phyloP scores from a whole-genome alignment of 2,329 filamentous ascomycete genomes.

The Alternaria sp. region DNA sequence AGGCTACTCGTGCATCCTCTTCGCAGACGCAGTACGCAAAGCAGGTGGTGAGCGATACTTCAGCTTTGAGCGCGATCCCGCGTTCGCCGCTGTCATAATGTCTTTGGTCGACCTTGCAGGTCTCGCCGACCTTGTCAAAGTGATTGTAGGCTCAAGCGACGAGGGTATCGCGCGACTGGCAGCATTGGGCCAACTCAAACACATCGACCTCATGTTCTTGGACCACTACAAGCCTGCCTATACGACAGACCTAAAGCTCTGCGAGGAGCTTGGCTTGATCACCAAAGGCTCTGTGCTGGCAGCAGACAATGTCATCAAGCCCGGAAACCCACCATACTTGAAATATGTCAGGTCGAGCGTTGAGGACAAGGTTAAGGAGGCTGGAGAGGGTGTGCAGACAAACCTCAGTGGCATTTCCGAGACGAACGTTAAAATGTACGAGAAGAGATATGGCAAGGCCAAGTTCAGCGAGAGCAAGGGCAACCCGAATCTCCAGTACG shows the following conservation, averaged over 20 bases:
- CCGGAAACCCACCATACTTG: slow-evolving; percentile 74
- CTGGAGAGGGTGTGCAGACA: slow-evolving; percentile 42
- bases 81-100: slow-evolving; percentile 74
- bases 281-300: slow-evolving; percentile 68
- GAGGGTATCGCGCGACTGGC: slow-evolving; percentile 70
- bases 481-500: slow-evolving; percentile 71
- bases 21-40: slow-evolving; percentile 70
- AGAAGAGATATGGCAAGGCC: slow-evolving; percentile 57
- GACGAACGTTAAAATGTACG: slow-evolving; percentile 59
- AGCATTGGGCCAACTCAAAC: slow-evolving; percentile 60
- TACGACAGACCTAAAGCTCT: slow-evolving; percentile 76
- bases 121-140: slow-evolving; percentile 72
- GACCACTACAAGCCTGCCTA: slow-evolving; percentile 85
- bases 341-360: slow-evolving; percentile 73
- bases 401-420: slow-evolving; percentile 55
- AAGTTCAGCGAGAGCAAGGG: slow-evolving; percentile 58
- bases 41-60: slow-evolving; percentile 72
- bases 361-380: slow-evolving; percentile 65
- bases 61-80: slow-evolving; percentile 76
- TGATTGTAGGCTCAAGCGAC: slow-evolving; percentile 74
- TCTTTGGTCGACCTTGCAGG: slow-evolving; percentile 78
- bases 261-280: slow-evolving; percentile 74
- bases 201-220: slow-evolving; percentile 77
- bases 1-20: slow-evolving; percentile 81
- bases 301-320: slow-evolving; percentile 76